Conservation (phyloP, 2,329 filamentous ascomycete genomes). For the Coniochaeta hoffmannii region DNA sequence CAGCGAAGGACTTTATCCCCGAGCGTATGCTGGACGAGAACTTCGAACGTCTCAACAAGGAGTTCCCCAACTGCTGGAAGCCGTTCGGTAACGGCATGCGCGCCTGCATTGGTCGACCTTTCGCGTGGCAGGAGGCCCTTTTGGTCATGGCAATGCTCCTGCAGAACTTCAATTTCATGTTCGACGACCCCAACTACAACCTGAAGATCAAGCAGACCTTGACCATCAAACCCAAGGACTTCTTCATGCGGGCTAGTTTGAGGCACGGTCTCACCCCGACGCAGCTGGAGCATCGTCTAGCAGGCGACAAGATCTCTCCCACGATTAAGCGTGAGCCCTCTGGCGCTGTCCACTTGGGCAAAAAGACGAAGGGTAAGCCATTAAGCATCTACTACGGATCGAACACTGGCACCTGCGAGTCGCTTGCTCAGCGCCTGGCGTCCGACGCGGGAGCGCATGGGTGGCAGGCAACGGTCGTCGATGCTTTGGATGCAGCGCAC, state of each 20-base stretch:
- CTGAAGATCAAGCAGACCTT: conserved; percentile 48
- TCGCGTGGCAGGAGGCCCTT: conserved; percentile 67
- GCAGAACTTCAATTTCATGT: conserved; percentile 63
- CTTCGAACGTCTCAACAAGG: conserved; percentile 52
- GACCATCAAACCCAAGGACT: conserved; percentile 56
- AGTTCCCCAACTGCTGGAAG: conserved; percentile 59
- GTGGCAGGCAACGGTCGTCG: conserved; percentile 45
- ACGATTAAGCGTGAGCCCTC: conserved; percentile 37
- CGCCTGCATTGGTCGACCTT: conserved; percentile 64
- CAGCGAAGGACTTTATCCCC: conserved; percentile 59
- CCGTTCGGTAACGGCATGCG: conserved; percentile 56
- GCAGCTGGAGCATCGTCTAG: conserved; percentile 37
- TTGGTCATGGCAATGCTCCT: conserved; percentile 56
- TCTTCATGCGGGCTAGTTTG: conserved; percentile 53
- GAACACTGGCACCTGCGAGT: conserved; percentile 69
- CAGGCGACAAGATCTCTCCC: conserved; percentile 18
- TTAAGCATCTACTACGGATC: conserved; percentile 67
- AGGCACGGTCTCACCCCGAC: conserved; percentile 51
- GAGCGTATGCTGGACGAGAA: conserved; percentile 66
- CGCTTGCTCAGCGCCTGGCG: conserved; percentile 56
- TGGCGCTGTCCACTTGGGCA: conserved; percentile 14
- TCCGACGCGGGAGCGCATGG: conserved; percentile 52
- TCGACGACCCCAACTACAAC: conserved; percentile 53
- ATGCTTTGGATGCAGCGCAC: conserved; percentile 54
- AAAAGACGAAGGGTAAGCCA: conserved; percentile 28